Percentiles rank a stretch among this genome's conserved stretches.
phyloP scores from a whole-genome alignment of 192 early-diverging fungal species.

The Paraglomus occultum region DNA sequence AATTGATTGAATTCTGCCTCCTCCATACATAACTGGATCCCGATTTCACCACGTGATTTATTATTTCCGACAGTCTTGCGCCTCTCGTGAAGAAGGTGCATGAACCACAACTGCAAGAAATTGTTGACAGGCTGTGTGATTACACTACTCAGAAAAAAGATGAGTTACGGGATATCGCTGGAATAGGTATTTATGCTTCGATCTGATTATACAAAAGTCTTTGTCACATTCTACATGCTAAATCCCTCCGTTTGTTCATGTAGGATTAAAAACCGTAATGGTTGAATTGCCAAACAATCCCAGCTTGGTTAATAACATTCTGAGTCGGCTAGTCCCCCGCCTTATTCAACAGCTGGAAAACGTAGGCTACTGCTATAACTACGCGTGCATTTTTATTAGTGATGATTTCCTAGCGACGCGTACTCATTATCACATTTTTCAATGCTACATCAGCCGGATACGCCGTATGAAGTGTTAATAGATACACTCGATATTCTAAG shows the following conservation, averaged over 20 bases:
- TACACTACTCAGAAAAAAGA: slow-evolving; percentile 60
- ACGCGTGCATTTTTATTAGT: not conserved
- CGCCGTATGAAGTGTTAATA: slow-evolving; percentile 57
- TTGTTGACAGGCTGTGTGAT: slow-evolving; percentile 68
- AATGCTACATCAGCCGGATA: slow-evolving; percentile 35
- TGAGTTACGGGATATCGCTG: slow-evolving; percentile 77
- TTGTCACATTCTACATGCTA: not conserved
- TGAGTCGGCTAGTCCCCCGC: slow-evolving; percentile 66
- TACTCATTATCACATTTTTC: not conserved
- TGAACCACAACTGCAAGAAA: slow-evolving; percentile 63
- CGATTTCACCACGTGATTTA: not conserved
- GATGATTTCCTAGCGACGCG: not conserved
- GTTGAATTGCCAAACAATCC: slow-evolving; percentile 61
- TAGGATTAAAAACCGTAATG: slow-evolving; percentile 72
- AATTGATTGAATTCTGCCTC: not conserved
- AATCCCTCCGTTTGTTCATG: not conserved
- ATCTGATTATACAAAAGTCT: too few species aligned
- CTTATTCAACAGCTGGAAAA: slow-evolving; percentile 58
- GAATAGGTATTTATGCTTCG: slow-evolving; percentile 56
- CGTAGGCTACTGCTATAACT: slow-evolving; percentile 40
- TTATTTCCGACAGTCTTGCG: slow-evolving; percentile 54
- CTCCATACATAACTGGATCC: not conserved
- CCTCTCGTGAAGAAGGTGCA: slow-evolving; percentile 76
- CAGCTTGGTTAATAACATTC: slow-evolving; percentile 48
- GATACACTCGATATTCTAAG: slow-evolving; percentile 75